Conservation (phyloP, 192 early-diverging fungal genomes). For the Coemansia pectinata region DNA sequence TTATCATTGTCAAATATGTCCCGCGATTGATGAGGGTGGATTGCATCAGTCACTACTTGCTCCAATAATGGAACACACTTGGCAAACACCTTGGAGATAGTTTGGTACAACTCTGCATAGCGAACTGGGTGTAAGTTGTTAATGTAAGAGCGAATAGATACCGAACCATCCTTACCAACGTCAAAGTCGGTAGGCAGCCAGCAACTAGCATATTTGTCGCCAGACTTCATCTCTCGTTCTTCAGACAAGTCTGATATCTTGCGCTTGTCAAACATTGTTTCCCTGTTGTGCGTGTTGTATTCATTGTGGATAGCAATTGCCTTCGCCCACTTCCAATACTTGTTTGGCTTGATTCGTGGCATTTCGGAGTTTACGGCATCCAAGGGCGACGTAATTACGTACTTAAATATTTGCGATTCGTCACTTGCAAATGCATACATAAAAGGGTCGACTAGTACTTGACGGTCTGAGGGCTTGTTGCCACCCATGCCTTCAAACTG, state of each 20-base stretch:
- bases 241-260: background rate
- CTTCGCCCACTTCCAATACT: background rate
- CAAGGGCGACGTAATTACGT: background rate
- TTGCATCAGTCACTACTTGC: slow-evolving; percentile 23
- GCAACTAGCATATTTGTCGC: background rate
- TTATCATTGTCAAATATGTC: background rate
- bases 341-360: background rate
- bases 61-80: slow-evolving; percentile 48
- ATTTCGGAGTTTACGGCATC: background rate
- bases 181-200: slow-evolving; percentile 4
- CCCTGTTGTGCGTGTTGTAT: background rate
- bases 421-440: background rate
- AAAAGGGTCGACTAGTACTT: background rate
- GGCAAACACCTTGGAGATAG: background rate
- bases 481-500: background rate
- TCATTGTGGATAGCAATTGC: background rate
- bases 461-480: background rate
- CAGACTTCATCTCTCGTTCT: background rate
- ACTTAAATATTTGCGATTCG: background rate
- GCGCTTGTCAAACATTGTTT: background rate
- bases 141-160: background rate
- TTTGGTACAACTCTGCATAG: background rate
- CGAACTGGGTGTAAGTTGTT: slow-evolving; percentile 2
- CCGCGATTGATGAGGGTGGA: background rate
- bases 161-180: background rate